Evolutionary conservation across 176 grass and related monocot genomes (phyloP).

Genomic region (Phyllostachys edulis): DNA sequence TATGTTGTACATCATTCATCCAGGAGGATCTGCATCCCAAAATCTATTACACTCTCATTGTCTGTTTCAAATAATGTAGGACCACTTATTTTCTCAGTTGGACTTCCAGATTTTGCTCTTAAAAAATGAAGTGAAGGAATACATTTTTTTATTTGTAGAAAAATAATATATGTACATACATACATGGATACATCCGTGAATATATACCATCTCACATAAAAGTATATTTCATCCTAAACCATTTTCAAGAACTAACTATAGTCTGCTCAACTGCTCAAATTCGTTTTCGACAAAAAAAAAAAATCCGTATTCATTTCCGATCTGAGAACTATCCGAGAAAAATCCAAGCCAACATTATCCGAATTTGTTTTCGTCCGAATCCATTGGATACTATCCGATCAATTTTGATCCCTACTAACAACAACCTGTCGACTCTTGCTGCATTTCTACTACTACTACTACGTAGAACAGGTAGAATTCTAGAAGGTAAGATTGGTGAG

Average conservation of each 20-base stretch:
- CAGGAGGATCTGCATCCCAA: conserved; percentile 62
- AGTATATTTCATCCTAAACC: background rate
- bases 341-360: too few species aligned
- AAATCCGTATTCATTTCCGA: too few species aligned
- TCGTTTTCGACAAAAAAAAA: too few species aligned
- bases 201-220: background rate
- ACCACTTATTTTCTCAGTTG: background rate
- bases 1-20: conserved; percentile 46
- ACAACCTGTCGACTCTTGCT: background rate
- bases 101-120: background rate
- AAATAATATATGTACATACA: background rate
- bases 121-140: background rate
- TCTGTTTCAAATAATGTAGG: conserved; percentile 3
- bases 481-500: background rate
- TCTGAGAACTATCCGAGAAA: too few species aligned
- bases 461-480: background rate
- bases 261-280: background rate
- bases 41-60: conserved; percentile 15
- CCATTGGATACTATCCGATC: too few species aligned
- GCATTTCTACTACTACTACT: background rate
- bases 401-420: too few species aligned
- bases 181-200: background rate
- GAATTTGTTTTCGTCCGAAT: too few species aligned
- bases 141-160: background rate
- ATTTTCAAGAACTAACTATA: background rate